Base-by-base conservation (phyloP, 805 yeast genomes). In the Wilhelminamyces savonicus region DNA sequence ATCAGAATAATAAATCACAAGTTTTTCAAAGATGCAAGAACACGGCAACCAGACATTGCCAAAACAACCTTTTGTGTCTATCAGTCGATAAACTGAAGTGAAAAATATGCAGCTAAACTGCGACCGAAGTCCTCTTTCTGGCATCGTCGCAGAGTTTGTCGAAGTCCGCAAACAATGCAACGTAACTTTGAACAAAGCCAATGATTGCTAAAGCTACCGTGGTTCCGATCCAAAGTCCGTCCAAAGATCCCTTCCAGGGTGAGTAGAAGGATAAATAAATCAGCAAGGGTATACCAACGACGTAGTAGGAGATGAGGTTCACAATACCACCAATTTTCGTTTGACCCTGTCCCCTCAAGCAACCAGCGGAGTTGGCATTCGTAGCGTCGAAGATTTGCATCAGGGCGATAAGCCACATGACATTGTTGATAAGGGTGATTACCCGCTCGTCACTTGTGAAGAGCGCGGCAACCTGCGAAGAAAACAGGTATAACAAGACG, bases 291-390 rank as follows among this genome's bases (percentile, higher is more conserved):
- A 79, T 56, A 9, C 84, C 85, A 19, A 79, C 51, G 25, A 73
- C 56, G 41, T 79, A 78, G 50, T 78, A 78, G 5, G 79, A 61
- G 20, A 74, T 35, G 38, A 78, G 50, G 35, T 75, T 76, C 20
- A 76, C 66, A 29, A 66, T 65, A 2, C 82, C 81, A 1, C 82
- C 81, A 21, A 78, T 68, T 43, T 67, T 71, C 24, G 79, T 81
- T 52, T 74, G 74, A 11, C 90, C 90, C 56, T 81, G 88, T 5
- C 90, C 90, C 49, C 92, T 68, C 31, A 82, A 59, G 36, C 84
- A 69, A 11, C 90, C 90, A 11, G 85, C 87, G 1, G 82, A 72
- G 28, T 79, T 76, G 11, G 85, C 82, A 39, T 79, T 73, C 44
- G 76, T 56, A 8, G 79, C 78, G 52, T 82, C 92, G 31, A 73